Base-by-base conservation (phyloP, 1,139 yeast genomes). In the Nadsonia commutata region DNA sequence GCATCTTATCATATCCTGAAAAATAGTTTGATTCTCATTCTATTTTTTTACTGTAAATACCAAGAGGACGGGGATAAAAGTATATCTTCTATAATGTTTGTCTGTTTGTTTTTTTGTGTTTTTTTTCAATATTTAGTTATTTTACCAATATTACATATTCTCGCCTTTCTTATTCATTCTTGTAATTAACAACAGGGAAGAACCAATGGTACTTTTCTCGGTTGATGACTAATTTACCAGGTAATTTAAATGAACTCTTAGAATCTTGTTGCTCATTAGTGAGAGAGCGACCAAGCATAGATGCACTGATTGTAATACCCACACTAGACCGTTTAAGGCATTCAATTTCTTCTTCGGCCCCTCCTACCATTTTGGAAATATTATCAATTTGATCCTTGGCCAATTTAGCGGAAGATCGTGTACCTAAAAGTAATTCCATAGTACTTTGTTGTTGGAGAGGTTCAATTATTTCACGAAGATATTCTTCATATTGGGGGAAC, bases 401-500 rank as follows among this genome's bases (percentile, higher is more conserved):
- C 20, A 47, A 41, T 22, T 44, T 47, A 17, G 52, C 49, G 20
- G 44, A 36, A 20, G 49, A 45, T 20, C 49, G 43, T 22, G 52
- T 44, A 49, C 51, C 40, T 45, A 46, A 40, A 33, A 46, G 31
- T 38, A 54, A 49, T 27, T 49, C 31, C 41, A 55, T 33, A 43
- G 41, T 18, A 42, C 38, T 17, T 40, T 33, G 21, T 37, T 40
- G 20, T n/a, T n/a, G n/a, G n/a, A n/a, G n/a, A n/a, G 18, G 2
- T 42, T 36, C 13, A 41, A 40, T 13, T n/a, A 18, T 9, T 44
- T 40, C 23, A 39, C 40, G n/a, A 33, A 22, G 13, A 47, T 39
- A 52, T 37, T 51, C 54, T 19, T 61, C 57, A 53, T 63, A 79
- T 0, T 65, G 57, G 2, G 90, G 83, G 42, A 72, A 56, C 3